Evolutionary conservation across 768 basidiomycete genomes (phyloP).

Genomic region (Leucosporidium scottii): DNA sequence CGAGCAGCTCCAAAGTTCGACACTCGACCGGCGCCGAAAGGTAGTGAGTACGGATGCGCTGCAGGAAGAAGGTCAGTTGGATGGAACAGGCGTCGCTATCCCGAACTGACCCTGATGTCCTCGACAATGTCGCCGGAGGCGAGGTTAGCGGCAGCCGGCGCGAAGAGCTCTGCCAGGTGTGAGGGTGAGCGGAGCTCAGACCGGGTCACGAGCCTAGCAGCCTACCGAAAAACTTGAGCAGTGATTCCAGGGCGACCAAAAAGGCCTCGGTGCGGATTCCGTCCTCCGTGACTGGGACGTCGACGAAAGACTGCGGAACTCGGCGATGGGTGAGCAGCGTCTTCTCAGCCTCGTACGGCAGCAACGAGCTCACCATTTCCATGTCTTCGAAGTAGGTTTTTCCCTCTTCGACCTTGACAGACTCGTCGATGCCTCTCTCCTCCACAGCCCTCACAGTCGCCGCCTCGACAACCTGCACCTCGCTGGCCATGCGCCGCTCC

Average conservation of each 20-base stretch:
- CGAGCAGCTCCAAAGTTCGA: conserved; percentile 1
- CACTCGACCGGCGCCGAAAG: neutral
- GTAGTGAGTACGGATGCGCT: neutral
- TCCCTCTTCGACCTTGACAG: neutral
- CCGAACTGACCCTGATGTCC: neutral
- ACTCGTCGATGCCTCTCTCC: too few relatives aligned
- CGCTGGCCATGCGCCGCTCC: neutral
- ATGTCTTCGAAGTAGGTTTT: neutral
- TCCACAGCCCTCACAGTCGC: neutral
- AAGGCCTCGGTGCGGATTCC: neutral
- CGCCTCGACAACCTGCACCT: neutral
- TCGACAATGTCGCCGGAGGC: neutral
- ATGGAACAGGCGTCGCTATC: neutral
- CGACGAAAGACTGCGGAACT: neutral
- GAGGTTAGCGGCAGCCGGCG: neutral
- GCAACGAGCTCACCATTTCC: neutral
- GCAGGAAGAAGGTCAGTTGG: neutral
- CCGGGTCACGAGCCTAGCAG: too few relatives aligned
- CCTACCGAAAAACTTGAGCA: neutral
- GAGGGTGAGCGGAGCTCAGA: too few relatives aligned
- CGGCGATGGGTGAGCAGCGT: neutral
- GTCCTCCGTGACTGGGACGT: neutral
- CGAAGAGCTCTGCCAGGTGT: neutral
- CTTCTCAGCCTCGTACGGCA: neutral
- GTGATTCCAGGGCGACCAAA: neutral